These are phyloP conservation scores for Saururus chinensis DNA, from an alignment of 164 flowering plant genomes.

Conservation along the genomic window DNA sequence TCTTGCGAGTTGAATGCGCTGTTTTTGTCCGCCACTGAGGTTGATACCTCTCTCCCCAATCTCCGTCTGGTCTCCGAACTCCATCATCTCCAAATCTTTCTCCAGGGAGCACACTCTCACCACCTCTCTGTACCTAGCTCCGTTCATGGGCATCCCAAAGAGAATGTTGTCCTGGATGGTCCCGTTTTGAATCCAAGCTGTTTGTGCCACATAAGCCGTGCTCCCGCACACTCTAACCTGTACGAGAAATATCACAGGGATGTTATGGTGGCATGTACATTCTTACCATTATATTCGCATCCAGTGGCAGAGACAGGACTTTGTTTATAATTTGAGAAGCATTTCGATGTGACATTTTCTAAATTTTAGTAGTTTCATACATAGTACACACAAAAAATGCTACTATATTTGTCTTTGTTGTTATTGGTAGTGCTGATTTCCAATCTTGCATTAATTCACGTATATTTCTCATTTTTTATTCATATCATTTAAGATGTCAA, in stretches of 20 bases:
- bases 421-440: no score
- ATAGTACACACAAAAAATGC: no score
- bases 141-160: constrained; percentile 77
- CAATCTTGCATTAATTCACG: no score
- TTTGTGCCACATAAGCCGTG: constrained; percentile 95
- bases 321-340: no score
- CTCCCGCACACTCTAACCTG: constrained; percentile 85
- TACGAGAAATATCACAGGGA: neutral
- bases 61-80: constrained; percentile 91
- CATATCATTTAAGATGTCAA: no score
- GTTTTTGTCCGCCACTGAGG: constrained; percentile 99
- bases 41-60: constrained; percentile 99
- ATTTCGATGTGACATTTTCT: no score
- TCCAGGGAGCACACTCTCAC: constrained; percentile 72
- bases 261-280: no score
- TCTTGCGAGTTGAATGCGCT: constrained; percentile 91
- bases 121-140: constrained; percentile 51
- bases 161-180: constrained; percentile 88
- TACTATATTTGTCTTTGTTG: no score
- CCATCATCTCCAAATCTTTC: constrained; percentile 96
- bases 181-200: constrained; percentile 96
- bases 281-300: no score
- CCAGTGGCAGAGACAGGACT: no score
- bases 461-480: no score
- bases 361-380: no score